phyloP scores from a whole-genome alignment of 1,284 basidiomycete genomes.

The Volvariella surrecta region DNA sequence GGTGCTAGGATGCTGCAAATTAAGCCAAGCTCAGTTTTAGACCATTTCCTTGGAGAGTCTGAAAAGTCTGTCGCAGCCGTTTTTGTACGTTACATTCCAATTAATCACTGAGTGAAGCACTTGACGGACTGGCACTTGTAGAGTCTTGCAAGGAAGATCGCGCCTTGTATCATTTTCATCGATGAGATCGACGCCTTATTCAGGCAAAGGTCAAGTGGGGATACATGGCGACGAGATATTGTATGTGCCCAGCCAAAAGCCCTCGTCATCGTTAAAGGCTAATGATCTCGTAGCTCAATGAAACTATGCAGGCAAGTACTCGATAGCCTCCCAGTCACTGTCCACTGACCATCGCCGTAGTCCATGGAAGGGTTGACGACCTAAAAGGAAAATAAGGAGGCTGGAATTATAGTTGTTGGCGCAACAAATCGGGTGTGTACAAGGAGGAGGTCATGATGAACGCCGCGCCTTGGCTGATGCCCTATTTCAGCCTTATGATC shows the following conservation, averaged over 20 bases:
- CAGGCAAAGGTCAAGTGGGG: slow-evolving; percentile 5
- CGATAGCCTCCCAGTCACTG: too few relatives aligned
- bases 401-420: slow-evolving; percentile 12
- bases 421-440: slow-evolving; percentile 15
- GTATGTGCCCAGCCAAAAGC: slow-evolving; percentile 3
- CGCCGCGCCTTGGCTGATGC: neutral
- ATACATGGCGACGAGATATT: slow-evolving; percentile 5
- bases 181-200: slow-evolving; percentile 14
- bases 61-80: slow-evolving; percentile 9
- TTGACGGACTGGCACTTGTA: neutral
- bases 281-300: slow-evolving; percentile 1
- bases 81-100: slow-evolving; percentile 9
- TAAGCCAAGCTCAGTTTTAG: slow-evolving; percentile 10
- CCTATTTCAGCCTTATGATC: slow-evolving; percentile 11
- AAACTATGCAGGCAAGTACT: slow-evolving; percentile 4
- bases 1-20: slow-evolving; percentile 10
- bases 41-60: slow-evolving; percentile 9
- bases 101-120: too few relatives aligned
- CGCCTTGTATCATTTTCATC: slow-evolving; percentile 14
- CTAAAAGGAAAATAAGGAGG: slow-evolving; percentile 10
- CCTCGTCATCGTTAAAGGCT: neutral
- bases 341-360: too few relatives aligned
- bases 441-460: neutral
- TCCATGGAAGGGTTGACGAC: slow-evolving; percentile 15
- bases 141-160: slow-evolving; percentile 11